Evolutionary conservation across 208 protist genomes (phyloP).

Genomic region (Angomonas desouzai): DNA sequence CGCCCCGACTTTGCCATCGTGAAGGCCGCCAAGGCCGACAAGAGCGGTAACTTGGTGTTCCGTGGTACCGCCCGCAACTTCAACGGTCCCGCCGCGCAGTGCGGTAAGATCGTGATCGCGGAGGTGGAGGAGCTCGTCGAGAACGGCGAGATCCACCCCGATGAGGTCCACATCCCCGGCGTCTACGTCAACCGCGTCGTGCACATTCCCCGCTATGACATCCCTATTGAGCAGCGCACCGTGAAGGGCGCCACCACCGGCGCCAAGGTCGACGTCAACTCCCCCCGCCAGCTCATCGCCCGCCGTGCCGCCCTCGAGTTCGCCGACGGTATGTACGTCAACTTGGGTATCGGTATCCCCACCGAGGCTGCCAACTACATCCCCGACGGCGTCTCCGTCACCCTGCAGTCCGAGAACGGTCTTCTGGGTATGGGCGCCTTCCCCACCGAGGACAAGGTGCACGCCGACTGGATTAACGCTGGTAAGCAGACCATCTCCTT

Average conservation of each 20-base stretch:
- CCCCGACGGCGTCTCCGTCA: constrained; percentile 71
- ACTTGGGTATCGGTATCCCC: constrained; percentile 97
- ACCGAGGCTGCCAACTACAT: constrained; percentile 94
- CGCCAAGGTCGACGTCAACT: constrained; percentile 33
- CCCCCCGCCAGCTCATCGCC: constrained; percentile 71
- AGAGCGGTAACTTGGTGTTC: constrained; percentile 76
- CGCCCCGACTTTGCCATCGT: constrained; percentile 91
- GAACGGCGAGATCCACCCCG: constrained; percentile 88
- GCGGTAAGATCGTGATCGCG: constrained; percentile 89
- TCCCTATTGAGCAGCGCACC: constrained; percentile 51
- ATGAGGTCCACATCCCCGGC: constrained; percentile 93
- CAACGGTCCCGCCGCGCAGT: constrained; percentile 89
- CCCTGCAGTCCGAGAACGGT: constrained; percentile 92
- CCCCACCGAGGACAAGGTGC: constrained; percentile 80
- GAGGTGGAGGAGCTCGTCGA: constrained; percentile 96
- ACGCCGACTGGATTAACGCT: constrained; percentile 96
- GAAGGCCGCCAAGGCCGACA: constrained; percentile 94
- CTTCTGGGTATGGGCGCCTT: constrained; percentile 93
- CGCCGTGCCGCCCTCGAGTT: constrained; percentile 94
- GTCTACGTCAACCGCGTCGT: constrained; percentile 94
- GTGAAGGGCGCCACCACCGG: constrained; percentile 22
- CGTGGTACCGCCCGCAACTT: constrained; percentile 94
- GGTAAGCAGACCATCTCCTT: constrained; percentile 97
- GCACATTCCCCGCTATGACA: constrained; percentile 41
- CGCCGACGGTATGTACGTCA: constrained; percentile 95